These are phyloP conservation scores for Suhomyces atakaporum DNA, from an alignment of 1,139 yeast species.

Conservation along the genomic window DNA sequence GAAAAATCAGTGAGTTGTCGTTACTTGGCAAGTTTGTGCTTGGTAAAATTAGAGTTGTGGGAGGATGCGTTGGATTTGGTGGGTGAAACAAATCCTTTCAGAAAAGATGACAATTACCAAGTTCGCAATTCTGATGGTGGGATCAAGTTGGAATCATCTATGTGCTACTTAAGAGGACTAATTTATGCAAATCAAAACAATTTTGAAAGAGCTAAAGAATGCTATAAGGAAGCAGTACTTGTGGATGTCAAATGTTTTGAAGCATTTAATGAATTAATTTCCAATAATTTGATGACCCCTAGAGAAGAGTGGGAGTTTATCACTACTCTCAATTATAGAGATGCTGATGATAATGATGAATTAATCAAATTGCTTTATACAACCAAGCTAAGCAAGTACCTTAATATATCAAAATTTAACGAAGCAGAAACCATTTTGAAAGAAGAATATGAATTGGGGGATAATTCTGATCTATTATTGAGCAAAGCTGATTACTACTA, in stretches of 20 bases:
- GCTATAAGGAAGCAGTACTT: constrained; percentile 81
- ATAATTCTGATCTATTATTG: constrained; percentile 68
- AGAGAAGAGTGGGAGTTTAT: constrained; percentile 86
- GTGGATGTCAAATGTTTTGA: constrained; percentile 93
- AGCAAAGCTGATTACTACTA: constrained; percentile 73
- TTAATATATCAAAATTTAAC: constrained; percentile 57
- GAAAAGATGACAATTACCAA: constrained; percentile 39
- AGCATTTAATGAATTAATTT: constrained; percentile 80
- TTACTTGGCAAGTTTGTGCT: constrained; percentile 76
- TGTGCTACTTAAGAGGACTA: constrained; percentile 83
- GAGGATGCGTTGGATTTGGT: constrained; percentile 88
- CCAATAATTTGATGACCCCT: constrained; percentile 78
- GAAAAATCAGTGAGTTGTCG: constrained; percentile 68
- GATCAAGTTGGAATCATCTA: constrained; percentile 79
- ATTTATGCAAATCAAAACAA: constrained; percentile 83
- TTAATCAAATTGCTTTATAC: constrained; percentile 75
- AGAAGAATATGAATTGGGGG: constrained; percentile 71
- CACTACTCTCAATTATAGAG: constrained; percentile 65
- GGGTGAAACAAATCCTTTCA: constrained; percentile 81
- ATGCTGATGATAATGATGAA: constrained; percentile 79
- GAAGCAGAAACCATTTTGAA: constrained; percentile 67
- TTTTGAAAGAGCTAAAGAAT: constrained; percentile 83
- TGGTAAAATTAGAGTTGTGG: constrained; percentile 72
- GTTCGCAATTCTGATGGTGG: constrained; percentile 66
- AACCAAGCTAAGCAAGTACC: constrained; percentile 72